A percentile compares a stretch with the other conserved stretches of the same genome.
phyloP scores from a whole-genome alignment of 371 early-diverging fungal genomes.

The Quaeritorhiza haematococci region DNA sequence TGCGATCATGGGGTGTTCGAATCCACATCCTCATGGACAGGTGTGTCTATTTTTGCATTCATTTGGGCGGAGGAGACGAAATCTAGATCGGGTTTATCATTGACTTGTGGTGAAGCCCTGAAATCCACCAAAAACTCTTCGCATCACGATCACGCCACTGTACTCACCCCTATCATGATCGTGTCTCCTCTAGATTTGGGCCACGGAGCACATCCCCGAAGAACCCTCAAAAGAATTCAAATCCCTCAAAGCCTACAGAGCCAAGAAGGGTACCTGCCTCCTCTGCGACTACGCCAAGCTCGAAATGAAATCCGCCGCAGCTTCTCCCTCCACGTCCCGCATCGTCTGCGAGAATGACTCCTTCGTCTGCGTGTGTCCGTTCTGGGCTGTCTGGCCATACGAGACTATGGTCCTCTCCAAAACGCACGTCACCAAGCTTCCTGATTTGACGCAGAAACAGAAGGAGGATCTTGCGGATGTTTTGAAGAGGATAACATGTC shows the following conservation, averaged over 20 bases:
- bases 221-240: constrained; percentile 68
- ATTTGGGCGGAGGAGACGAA: too few species aligned
- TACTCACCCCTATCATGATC: too few species aligned
- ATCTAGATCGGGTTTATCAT: not conserved
- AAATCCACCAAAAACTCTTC: not conserved
- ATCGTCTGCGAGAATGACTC: constrained; percentile 72
- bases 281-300: constrained; percentile 73
- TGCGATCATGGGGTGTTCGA: constrained; percentile 91
- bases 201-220: constrained; percentile 73
- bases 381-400: constrained; percentile 95
- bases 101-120: not conserved
- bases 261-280: constrained; percentile 53
- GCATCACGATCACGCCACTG: not conserved
- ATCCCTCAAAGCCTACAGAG: constrained; percentile 50
- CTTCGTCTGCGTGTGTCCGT: constrained; percentile 83
- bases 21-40: constrained; percentile 79
- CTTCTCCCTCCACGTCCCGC: constrained; percentile 27
- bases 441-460: constrained; percentile 46
- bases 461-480: constrained; percentile 65
- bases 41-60: constrained; percentile 16
- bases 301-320: constrained; percentile 38
- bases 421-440: constrained; percentile 53
- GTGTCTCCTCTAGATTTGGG: constrained; percentile 85
- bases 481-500: constrained; percentile 63
- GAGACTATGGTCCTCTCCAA: constrained; percentile 82